Percentiles rank a stretch among this genome's conserved stretches.
Conservation (phyloP, 129 eudicot genomes). For the Apium graveolens region DNA sequence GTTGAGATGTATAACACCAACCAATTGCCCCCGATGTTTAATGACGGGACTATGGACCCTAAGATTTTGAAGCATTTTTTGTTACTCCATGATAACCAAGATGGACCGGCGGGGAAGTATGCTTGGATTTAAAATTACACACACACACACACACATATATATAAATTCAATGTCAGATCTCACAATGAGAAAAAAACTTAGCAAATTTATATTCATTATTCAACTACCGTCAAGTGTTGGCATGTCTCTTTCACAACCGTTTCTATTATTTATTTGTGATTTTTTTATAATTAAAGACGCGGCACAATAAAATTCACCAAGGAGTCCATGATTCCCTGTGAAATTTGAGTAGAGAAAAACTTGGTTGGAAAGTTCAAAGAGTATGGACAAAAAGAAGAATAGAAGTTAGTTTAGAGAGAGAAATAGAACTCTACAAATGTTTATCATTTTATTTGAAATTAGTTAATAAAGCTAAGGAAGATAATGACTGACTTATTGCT, state of each 20-base stretch:
- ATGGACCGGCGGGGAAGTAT: slow-evolving; percentile 61
- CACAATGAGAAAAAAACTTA: not conserved
- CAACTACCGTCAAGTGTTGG: not conserved
- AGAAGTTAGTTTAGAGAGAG: not conserved
- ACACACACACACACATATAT: not conserved
- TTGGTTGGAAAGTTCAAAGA: not conserved
- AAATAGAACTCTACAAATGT: not conserved
- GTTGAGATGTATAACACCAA: slow-evolving; percentile 72
- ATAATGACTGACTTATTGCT: not conserved
- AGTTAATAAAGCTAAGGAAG: not conserved
- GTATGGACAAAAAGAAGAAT: not conserved
- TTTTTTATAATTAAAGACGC: not conserved
- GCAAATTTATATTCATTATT: not conserved
- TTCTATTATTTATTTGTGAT: not conserved
- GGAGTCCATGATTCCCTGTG: not conserved
- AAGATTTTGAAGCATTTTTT: slow-evolving; percentile 72
- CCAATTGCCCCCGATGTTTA: slow-evolving; percentile 76
- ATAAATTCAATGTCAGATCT: not conserved
- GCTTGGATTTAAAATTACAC: slow-evolving; percentile 6
- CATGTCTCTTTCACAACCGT: not conserved
- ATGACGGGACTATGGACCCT: slow-evolving; percentile 91
- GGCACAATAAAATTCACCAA: not conserved
- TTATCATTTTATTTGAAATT: not conserved
- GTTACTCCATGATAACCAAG: slow-evolving; percentile 78
- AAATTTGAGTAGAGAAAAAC: not conserved